Conservation (phyloP, 371 early-diverging fungal genomes). For the Mortierella sp. region DNA sequence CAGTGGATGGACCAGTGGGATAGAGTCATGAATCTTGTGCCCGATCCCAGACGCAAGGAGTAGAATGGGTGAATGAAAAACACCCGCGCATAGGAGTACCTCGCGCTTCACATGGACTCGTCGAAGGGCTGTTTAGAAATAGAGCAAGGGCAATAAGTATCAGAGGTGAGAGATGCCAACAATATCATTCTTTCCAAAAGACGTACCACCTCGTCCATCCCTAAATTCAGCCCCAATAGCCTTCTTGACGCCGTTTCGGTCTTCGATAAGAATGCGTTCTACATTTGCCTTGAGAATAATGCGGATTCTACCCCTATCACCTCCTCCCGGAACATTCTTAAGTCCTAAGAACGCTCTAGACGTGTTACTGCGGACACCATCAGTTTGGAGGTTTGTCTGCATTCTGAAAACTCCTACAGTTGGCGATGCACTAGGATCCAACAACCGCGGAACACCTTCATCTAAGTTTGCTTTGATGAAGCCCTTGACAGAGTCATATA, state of each 20-base stretch:
- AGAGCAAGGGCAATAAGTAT: background rate
- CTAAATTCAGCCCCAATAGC: constrained; percentile 31
- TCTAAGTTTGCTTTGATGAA: constrained; percentile 14
- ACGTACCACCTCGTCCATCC: constrained; percentile 14
- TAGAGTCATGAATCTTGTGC: constrained; percentile 9
- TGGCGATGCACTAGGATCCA: constrained; percentile 14
- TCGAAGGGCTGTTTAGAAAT: constrained; percentile 10
- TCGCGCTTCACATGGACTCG: constrained; percentile 20
- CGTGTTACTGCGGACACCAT: constrained; percentile 16
- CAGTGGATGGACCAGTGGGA: constrained; percentile 24
- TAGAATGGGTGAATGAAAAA: constrained; percentile 19
- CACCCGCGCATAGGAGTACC: constrained; percentile 29
- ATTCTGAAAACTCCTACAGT: constrained; percentile 12
- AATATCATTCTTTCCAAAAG: background rate
- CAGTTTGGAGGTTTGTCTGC: constrained; percentile 9
- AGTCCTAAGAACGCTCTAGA: constrained; percentile 21
- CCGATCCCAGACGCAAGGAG: constrained; percentile 43
- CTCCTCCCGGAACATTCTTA: constrained; percentile 24
- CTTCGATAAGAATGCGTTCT: constrained; percentile 19
- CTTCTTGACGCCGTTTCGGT: constrained; percentile 7
- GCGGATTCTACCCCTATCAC: constrained; percentile 15
- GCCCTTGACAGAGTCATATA: background rate
- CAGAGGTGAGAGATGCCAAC: background rate
- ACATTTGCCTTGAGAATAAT: constrained; percentile 19
- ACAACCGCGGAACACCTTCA: constrained; percentile 3